phyloP scores from a whole-genome alignment of 2,329 filamentous ascomycete genomes.

The Penicillium italicum region DNA sequence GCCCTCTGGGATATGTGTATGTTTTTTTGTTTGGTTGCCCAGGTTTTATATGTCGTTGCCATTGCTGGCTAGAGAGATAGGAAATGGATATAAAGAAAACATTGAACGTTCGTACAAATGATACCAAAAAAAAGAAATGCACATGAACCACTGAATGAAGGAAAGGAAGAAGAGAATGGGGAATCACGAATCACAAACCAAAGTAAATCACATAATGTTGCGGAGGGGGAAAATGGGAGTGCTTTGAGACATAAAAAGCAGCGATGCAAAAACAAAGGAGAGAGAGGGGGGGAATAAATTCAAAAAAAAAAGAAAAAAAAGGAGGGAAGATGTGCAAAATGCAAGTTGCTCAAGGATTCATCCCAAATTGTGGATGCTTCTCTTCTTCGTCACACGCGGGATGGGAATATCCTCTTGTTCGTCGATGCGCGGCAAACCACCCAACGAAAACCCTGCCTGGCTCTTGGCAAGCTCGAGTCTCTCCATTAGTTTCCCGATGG shows the following conservation, averaged over 20 bases:
- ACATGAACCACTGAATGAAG: background rate
- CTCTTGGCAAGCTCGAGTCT: constrained; percentile 69
- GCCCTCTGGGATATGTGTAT: constrained; percentile 23
- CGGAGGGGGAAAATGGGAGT: background rate
- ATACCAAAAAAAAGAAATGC: background rate
- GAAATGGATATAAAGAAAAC: background rate
- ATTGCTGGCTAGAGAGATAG: background rate
- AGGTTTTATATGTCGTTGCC: background rate
- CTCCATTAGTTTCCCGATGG: constrained; percentile 77
- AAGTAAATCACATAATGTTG: background rate
- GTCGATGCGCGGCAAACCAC: constrained; percentile 44
- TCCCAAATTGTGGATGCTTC: constrained; percentile 44
- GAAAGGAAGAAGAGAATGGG: constrained; percentile 3
- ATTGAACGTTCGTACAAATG: background rate
- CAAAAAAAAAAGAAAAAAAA: background rate
- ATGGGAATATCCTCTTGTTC: constrained; percentile 40
- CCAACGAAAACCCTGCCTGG: constrained; percentile 38
- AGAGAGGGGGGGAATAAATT: background rate
- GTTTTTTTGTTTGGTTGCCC: constrained; percentile 13
- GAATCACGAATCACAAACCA: constrained; percentile 9
- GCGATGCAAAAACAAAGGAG: background rate
- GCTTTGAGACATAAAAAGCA: constrained; percentile 1
- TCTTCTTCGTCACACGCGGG: constrained; percentile 42
- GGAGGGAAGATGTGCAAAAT: background rate
- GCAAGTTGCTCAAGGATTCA: constrained; percentile 13